phyloP scores from a whole-genome alignment of 2,329 filamentous ascomycete species.

The Colletotrichum truncatum region DNA sequence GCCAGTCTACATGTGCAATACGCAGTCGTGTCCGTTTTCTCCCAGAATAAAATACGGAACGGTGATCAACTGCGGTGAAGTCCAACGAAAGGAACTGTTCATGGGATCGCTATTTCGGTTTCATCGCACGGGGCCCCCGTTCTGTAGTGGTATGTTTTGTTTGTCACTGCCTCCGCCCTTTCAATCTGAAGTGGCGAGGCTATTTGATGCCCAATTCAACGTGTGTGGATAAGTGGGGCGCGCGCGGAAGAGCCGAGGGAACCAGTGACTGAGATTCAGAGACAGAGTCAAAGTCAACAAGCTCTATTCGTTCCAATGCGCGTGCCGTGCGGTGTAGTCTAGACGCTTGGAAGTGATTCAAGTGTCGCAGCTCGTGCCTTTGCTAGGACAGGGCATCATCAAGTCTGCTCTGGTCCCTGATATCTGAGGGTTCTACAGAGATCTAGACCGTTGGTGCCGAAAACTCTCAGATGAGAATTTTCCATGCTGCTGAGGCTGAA shows the following conservation, averaged over 20 bases:
- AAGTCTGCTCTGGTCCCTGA: neutral
- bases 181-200: neutral
- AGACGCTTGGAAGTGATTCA: neutral
- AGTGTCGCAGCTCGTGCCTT: neutral
- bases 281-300: neutral
- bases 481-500: slow-evolving; percentile 10
- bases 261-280: neutral
- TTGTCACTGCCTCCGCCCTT: slow-evolving; percentile 16
- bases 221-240: neutral
- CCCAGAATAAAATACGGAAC: neutral
- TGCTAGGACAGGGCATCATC: neutral
- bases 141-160: neutral
- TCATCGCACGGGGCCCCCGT: slow-evolving; percentile 2
- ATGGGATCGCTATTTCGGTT: neutral
- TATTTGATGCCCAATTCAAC: slow-evolving; percentile 2
- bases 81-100: neutral
- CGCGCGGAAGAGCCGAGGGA: neutral
- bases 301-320: neutral
- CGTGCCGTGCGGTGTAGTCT: neutral
- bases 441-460: slow-evolving; percentile 7
- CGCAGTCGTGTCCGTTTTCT: neutral
- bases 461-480: slow-evolving; percentile 1
- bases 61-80: slow-evolving; percentile 6
- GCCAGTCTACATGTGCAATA: neutral
- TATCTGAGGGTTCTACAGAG: neutral